phyloP scores from a whole-genome alignment of 176 grass and related monocot genomes.

The Pontederia paniculata region DNA sequence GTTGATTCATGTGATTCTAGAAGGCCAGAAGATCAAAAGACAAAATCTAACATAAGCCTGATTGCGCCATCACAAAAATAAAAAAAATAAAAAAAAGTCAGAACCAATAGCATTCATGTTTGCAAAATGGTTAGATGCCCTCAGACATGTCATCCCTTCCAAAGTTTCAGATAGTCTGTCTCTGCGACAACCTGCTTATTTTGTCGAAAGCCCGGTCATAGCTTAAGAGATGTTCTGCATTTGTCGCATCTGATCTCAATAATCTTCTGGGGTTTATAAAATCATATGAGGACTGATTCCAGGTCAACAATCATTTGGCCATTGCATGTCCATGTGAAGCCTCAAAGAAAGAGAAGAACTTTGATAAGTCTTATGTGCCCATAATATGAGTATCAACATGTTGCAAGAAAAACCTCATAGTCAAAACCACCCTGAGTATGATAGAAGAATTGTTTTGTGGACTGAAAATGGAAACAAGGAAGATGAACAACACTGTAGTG shows the following conservation, averaged over 20 bases:
- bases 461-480: not conserved
- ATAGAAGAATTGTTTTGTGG: conserved; percentile 17
- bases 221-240: conserved; percentile 4
- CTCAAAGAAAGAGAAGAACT: not conserved
- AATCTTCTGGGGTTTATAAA: not conserved
- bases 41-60: conserved; percentile 42
- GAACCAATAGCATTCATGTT: conserved; percentile 64
- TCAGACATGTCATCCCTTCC: conserved; percentile 24
- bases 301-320: conserved; percentile 6
- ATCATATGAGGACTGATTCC: conserved; percentile 4
- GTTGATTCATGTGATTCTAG: conserved; percentile 3
- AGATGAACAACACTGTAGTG: no score
- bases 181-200: conserved; percentile 5
- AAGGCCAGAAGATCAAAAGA: conserved; percentile 29
- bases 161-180: conserved; percentile 8
- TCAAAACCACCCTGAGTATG: not conserved
- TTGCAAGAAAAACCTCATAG: conserved; percentile 11
- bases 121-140: conserved; percentile 55
- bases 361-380: not conserved
- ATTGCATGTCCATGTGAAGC: conserved; percentile 1
- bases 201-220: conserved; percentile 2
- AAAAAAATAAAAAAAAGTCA: conserved; percentile 59
- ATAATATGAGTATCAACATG: conserved; percentile 12
- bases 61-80: conserved; percentile 32
- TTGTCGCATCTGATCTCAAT: not conserved